These are phyloP conservation scores for Blumeriella jaapii DNA, from an alignment of 2,329 filamentous ascomycete species.

Conservation along the genomic window DNA sequence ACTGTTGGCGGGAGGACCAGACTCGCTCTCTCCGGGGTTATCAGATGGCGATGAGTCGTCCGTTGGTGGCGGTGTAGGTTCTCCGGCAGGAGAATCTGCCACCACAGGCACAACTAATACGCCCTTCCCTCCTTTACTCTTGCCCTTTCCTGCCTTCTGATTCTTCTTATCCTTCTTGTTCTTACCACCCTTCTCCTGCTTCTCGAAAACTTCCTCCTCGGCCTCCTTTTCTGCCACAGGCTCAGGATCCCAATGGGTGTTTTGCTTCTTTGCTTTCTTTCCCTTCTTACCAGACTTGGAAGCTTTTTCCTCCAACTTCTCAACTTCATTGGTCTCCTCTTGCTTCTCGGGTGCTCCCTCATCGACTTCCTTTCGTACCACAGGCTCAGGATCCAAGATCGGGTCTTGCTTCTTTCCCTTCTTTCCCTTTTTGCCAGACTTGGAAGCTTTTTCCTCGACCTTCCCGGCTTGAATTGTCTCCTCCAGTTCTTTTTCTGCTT, in stretches of 20 bases:
- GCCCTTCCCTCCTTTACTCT: constrained; percentile 7
- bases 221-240: too few relatives aligned
- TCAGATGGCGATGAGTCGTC: constrained; percentile 5
- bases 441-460: neutral
- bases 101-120: constrained; percentile 5
- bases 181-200: constrained; percentile 7
- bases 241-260: too few relatives aligned
- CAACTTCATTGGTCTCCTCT: too few relatives aligned
- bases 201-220: too few relatives aligned
- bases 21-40: constrained; percentile 4
- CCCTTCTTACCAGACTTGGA: too few relatives aligned
- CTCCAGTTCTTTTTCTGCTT: constrained; percentile 8
- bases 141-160: constrained; percentile 6
- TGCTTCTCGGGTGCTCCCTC: too few relatives aligned
- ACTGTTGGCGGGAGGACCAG: neutral
- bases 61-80: constrained; percentile 5
- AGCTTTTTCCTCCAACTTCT: too few relatives aligned
- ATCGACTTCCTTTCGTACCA: too few relatives aligned
- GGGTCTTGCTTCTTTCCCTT: constrained; percentile 7
- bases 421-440: constrained; percentile 8
- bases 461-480: constrained; percentile 1
- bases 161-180: constrained; percentile 10
- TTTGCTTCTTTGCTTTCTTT: too few relatives aligned
- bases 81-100: constrained; percentile 1
- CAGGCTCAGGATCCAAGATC: neutral